Percentiles rank a stretch among this genome's conserved stretches.
Conservation (phyloP, 176 grass and related monocot species). For the Eragrostis curvula region DNA sequence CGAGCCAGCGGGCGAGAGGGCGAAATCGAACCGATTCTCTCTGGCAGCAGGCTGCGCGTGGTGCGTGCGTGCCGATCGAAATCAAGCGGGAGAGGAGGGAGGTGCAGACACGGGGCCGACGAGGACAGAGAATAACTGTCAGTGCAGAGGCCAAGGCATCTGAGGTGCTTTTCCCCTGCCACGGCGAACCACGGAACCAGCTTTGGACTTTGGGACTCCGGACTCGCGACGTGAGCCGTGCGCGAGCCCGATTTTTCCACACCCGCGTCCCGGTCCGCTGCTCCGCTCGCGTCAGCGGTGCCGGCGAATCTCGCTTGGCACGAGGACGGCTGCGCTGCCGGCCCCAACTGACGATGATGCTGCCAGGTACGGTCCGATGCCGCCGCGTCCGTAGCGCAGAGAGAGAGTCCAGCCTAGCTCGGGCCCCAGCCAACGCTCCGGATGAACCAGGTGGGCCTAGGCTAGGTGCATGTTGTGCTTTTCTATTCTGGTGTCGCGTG, state of each 20-base stretch:
- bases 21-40: slow-evolving; percentile 37
- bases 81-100: neutral
- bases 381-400: neutral
- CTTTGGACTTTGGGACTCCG: neutral
- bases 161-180: slow-evolving; percentile 16
- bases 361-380: slow-evolving; percentile 29
- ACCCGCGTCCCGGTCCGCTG: neutral
- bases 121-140: slow-evolving; percentile 24
- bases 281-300: slow-evolving; percentile 3
- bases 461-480: neutral
- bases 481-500: neutral
- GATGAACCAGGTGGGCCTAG: neutral
- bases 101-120: slow-evolving; percentile 1
- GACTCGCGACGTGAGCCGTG: neutral
- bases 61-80: slow-evolving; percentile 24
- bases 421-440: neutral
- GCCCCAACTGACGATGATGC: slow-evolving; percentile 6
- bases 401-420: slow-evolving; percentile 4
- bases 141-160: neutral
- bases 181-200: neutral
- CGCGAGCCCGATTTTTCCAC: neutral
- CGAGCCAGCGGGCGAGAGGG: neutral
- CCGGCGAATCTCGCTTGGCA: neutral
- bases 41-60: neutral
- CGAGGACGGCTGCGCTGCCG: neutral